Base-by-base conservation (phyloP, 2,329 filamentous ascomycete species). In the Incumbomyces delicatus region DNA sequence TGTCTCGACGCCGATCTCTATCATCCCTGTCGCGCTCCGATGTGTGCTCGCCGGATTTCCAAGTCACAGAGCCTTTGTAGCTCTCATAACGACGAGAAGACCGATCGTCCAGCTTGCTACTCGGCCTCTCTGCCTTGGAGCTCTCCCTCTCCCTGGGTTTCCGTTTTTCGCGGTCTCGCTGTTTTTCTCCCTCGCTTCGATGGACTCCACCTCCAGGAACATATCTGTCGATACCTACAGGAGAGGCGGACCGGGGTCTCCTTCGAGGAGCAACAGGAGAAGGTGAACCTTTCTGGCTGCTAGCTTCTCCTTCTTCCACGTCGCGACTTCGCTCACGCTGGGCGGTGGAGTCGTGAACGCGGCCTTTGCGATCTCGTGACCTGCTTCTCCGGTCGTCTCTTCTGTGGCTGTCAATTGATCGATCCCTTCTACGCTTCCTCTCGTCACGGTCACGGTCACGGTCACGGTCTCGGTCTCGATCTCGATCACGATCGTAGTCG, bases 401-500 rank as follows among this genome's bases (percentile, higher is more conserved):
- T 50, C 47, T 50, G 39, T 50, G 42, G 39, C 55, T 53, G 18
- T 57, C 48, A 52, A 54, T 36, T 18, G 53, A 56, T 45, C 53
- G 46, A 11, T 58, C 55, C 49, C 60, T 61, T 47, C 57, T 56
- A 42, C 55, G 52, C 17, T 61, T 57, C 12, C 54, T 50, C 14
- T 54, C 51, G 13, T 67, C 42, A 8, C 22, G 22, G 22, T 27
- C 22, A 27, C 22, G 22, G 22, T 27, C 22, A 27, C 22, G 22
- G 4, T 27, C 33, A n/a, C 33, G 37, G 4, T 27, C 16, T 18
- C 37, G 12, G 5, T 40, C 37, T 14, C 40, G 17, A 6, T 27
- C 14, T 57, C 69, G 63, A 56, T 68, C 72, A 53, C 63, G 71
- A 55, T 76, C 73, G 48, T 73, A 69, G 46, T 75, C 73, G 4